phyloP scores from a whole-genome alignment of 352 stramenopile species.

The Globisporangium abappressorium region DNA sequence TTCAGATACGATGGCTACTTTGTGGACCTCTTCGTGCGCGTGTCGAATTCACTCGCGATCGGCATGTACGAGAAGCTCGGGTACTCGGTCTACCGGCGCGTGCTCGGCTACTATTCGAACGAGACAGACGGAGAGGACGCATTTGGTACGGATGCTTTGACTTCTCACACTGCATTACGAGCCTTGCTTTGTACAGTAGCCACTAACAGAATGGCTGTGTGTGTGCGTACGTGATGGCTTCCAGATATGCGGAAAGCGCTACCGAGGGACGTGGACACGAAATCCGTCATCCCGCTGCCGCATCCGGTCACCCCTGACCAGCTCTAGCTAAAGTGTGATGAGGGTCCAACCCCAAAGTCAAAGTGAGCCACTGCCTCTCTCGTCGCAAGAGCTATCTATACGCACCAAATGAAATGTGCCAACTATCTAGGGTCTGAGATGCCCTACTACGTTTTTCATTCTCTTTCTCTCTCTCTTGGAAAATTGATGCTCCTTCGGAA shows the following conservation, averaged over 20 bases:
- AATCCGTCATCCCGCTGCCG: constrained; percentile 87
- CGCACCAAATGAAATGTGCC: too few species aligned
- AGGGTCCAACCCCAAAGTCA: too few species aligned
- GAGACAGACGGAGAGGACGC: constrained; percentile 81
- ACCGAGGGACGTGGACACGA: constrained; percentile 83
- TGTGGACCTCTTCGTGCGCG: constrained; percentile 98
- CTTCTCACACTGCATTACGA: too few species aligned
- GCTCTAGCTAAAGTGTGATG: constrained; percentile 24
- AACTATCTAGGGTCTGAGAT: too few species aligned
- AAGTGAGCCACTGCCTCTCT: too few species aligned
- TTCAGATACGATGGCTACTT: constrained; percentile 93
- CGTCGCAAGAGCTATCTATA: too few species aligned
- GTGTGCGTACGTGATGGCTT: neutral
- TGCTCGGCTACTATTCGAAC: constrained; percentile 92
- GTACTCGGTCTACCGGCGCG: constrained; percentile 90
- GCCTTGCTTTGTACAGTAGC: too few species aligned
- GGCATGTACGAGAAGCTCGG: constrained; percentile 93
- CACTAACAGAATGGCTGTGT: constrained; percentile 8
- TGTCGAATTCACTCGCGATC: constrained; percentile 93
- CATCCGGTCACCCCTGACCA: constrained; percentile 85
- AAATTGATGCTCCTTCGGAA: too few species aligned
- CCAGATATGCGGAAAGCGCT: constrained; percentile 94
- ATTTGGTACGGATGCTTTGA: constrained; percentile 54
- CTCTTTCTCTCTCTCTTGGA: too few species aligned
- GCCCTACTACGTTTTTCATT: too few species aligned